Conservation (phyloP, 2,329 filamentous ascomycete genomes). For the Ophiostoma sp. region DNA sequence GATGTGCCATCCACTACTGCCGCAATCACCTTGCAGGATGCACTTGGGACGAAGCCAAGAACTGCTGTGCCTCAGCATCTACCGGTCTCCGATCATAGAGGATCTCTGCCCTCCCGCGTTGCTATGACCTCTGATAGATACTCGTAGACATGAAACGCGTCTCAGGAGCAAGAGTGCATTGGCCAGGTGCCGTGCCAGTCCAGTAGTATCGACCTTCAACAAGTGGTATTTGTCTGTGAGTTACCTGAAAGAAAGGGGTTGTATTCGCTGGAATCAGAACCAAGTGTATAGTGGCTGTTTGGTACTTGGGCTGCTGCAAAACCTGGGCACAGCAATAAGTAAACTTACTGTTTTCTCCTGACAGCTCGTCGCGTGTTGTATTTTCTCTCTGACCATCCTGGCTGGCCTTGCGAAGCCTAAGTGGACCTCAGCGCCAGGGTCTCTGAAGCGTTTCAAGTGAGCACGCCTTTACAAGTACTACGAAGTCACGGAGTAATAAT, state of each 20-base stretch:
- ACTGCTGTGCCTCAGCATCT: neutral
- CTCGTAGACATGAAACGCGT: slow-evolving; percentile 1
- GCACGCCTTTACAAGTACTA: neutral
- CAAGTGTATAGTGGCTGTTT: neutral
- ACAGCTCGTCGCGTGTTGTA: no score
- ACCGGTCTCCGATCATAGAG: neutral
- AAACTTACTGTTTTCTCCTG: no score
- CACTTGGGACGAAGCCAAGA: neutral
- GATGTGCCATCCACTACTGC: no score
- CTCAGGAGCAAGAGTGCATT: slow-evolving; percentile 4
- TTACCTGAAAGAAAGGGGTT: neutral
- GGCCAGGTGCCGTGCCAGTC: neutral
- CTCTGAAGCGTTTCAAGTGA: neutral
- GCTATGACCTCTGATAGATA: slow-evolving; percentile 2
- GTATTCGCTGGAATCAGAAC: neutral
- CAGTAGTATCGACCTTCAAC: no score
- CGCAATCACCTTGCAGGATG: neutral
- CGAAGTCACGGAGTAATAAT: neutral
- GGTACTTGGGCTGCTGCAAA: neutral
- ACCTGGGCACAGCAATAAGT: neutral
- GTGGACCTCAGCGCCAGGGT: neutral
- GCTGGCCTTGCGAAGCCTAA: neutral
- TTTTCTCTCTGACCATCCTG: neutral
- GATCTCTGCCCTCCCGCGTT: neutral
- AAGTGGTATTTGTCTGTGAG: no score